Conservation (phyloP, 441 rosid genomes). For the Adansonia rubrostipa region DNA sequence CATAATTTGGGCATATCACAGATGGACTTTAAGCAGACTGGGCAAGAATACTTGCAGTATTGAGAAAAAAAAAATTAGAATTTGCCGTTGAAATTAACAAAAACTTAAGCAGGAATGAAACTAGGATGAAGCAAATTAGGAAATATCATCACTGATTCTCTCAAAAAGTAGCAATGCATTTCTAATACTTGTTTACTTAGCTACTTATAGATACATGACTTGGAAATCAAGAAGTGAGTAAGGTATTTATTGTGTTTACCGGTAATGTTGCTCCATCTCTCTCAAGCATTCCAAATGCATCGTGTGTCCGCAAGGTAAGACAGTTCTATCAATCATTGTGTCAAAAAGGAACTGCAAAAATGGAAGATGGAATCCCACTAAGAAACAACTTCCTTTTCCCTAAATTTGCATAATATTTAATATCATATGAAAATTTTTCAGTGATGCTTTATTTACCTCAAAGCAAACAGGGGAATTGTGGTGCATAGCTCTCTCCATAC, state of each 20-base stretch:
- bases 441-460: conserved; percentile 56
- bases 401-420: background rate
- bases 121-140: background rate
- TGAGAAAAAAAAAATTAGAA: conserved; percentile 13
- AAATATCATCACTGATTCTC: background rate
- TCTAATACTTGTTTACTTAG: too few species aligned
- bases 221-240: too few species aligned
- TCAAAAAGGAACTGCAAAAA: conserved; percentile 69
- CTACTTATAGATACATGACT: too few species aligned
- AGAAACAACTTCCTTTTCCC: background rate
- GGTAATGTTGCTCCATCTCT: conserved; percentile 67
- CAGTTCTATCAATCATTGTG: conserved; percentile 64
- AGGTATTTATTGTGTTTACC: conserved; percentile 35
- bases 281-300: conserved; percentile 65
- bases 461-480: conserved; percentile 90
- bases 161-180: conserved; percentile 22
- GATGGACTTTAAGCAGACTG: conserved; percentile 82
- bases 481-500: conserved; percentile 89
- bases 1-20: conserved; percentile 72
- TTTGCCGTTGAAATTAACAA: background rate
- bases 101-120: background rate
- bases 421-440: background rate
- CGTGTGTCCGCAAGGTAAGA: conserved; percentile 74
- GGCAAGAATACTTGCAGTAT: conserved; percentile 71
- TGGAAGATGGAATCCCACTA: conserved; percentile 11